Percentiles rank a stretch among this genome's conserved stretches.
Evolutionary conservation across 1,139 yeast species (phyloP).

Genomic region (Kluyveromyces sp.): DNA sequence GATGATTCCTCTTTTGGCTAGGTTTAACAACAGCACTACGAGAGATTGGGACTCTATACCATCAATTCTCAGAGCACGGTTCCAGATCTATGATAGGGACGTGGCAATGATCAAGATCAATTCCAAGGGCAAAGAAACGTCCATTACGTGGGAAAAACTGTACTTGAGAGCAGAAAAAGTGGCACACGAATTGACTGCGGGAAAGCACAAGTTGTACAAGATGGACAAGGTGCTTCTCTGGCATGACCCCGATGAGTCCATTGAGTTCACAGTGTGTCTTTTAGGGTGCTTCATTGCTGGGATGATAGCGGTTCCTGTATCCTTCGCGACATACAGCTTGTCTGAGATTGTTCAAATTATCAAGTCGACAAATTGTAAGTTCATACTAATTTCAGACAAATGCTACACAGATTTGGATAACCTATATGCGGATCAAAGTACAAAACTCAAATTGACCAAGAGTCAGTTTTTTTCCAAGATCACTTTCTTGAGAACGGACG

Average conservation of each 20-base stretch:
- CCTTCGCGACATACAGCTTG: slow-evolving; percentile 58
- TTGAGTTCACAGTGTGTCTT: slow-evolving; percentile 79
- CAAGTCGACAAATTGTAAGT: slow-evolving; percentile 65
- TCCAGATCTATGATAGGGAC: slow-evolving; percentile 56
- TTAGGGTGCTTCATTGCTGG: slow-evolving; percentile 93
- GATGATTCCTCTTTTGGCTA: slow-evolving; percentile 56
- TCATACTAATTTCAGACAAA: slow-evolving; percentile 74
- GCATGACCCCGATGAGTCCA: slow-evolving; percentile 76
- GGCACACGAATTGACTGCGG: slow-evolving; percentile 64
- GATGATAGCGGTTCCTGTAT: slow-evolving; percentile 88
- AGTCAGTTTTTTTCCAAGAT: slow-evolving; percentile 37
- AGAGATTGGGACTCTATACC: slow-evolving; percentile 65
- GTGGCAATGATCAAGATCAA: slow-evolving; percentile 70
- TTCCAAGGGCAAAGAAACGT: slow-evolving; percentile 70
- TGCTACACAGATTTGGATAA: slow-evolving; percentile 67
- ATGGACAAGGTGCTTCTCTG: slow-evolving; percentile 80
- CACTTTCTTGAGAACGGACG: slow-evolving; percentile 80
- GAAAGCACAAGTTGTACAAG: slow-evolving; percentile 62
- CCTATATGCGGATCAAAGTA: slow-evolving; percentile 35
- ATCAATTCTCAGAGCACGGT: slow-evolving; percentile 66
- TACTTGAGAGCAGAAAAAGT: slow-evolving; percentile 78
- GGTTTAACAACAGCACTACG: slow-evolving; percentile 36
- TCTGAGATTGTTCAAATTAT: slow-evolving; percentile 67
- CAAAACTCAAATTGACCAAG: slow-evolving; percentile 47
- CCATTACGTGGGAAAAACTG: slow-evolving; percentile 85